phyloP scores from a whole-genome alignment of 176 grass and related monocot species.

The Echinochloa phyllopogon region DNA sequence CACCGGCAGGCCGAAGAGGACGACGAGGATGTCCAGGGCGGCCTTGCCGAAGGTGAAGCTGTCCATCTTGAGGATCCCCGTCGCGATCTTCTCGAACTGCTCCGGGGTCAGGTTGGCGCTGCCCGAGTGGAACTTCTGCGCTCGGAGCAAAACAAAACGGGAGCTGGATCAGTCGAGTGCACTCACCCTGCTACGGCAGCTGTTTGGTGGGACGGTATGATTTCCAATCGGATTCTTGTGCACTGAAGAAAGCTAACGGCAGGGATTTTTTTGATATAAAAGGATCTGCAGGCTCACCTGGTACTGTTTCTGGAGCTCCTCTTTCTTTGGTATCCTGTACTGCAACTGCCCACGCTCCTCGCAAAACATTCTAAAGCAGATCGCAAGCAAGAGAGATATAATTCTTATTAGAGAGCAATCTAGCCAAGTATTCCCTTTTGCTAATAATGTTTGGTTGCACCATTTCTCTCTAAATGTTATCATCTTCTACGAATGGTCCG shows the following conservation, averaged over 20 bases:
- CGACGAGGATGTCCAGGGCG: conserved; percentile 41
- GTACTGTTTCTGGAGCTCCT: neutral
- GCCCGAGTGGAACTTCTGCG: neutral
- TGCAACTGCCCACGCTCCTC: conserved; percentile 50
- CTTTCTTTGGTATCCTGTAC: conserved; percentile 49
- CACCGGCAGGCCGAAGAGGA: conserved; percentile 64
- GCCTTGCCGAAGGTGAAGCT: conserved; percentile 55
- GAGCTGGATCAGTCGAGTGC: too few relatives aligned
- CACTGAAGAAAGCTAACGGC: neutral
- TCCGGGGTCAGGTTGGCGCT: neutral
- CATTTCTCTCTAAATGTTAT: neutral
- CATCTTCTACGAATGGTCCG: neutral
- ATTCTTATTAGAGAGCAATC: neutral
- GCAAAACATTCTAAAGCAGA: conserved; percentile 50
- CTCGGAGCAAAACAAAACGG: too few relatives aligned
- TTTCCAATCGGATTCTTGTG: too few relatives aligned
- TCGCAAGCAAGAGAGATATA: conserved; percentile 1
- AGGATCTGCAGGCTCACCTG: conserved; percentile 2
- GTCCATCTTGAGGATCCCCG: conserved; percentile 17
- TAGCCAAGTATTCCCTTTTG: neutral
- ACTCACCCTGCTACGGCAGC: too few relatives aligned
- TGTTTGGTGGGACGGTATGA: too few relatives aligned
- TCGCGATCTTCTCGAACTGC: conserved; percentile 29
- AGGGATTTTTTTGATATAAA: neutral
- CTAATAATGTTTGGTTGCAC: neutral